These are phyloP conservation scores for Phaeodactylum tricornutum DNA, from an alignment of 108 stramenopile genomes.

Conservation along the genomic window DNA sequence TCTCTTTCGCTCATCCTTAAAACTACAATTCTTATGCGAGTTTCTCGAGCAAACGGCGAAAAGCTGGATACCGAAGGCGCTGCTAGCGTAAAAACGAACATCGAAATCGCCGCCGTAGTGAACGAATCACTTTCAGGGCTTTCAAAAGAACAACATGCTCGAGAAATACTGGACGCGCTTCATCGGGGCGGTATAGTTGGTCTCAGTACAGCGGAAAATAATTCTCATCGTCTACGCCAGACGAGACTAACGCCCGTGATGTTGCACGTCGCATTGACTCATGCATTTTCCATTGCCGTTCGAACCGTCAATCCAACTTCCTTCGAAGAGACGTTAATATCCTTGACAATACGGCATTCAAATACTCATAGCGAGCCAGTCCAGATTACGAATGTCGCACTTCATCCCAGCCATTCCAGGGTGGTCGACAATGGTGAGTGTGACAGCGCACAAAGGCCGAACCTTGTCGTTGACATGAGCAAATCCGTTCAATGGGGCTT, in stretches of 20 bases:
- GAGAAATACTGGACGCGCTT: slow-evolving; percentile 11
- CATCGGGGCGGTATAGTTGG: slow-evolving; percentile 1
- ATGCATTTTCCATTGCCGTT: slow-evolving; percentile 32
- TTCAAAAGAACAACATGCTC: background rate
- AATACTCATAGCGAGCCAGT: slow-evolving; percentile 53
- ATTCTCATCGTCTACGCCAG: background rate
- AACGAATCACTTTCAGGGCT: background rate
- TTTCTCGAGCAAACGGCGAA: background rate
- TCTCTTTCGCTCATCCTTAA: background rate
- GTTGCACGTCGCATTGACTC: slow-evolving; percentile 17
- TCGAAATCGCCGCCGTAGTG: slow-evolving; percentile 28
- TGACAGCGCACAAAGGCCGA: background rate
- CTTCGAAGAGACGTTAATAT: slow-evolving; percentile 52
- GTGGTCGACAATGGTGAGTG: slow-evolving; percentile 5
- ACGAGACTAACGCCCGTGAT: background rate
- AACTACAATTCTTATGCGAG: slow-evolving; percentile 2
- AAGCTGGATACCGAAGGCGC: background rate
- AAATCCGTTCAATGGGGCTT: slow-evolving; percentile 67
- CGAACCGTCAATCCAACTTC: slow-evolving; percentile 20
- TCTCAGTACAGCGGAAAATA: slow-evolving; percentile 17
- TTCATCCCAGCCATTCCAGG: slow-evolving; percentile 75
- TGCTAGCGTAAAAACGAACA: background rate
- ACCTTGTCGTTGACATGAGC: slow-evolving; percentile 55
- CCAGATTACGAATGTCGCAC: slow-evolving; percentile 62
- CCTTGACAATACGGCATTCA: slow-evolving; percentile 60